phyloP scores from a whole-genome alignment of 176 grass and related monocot genomes.

The Bonia amplexicaulis region DNA sequence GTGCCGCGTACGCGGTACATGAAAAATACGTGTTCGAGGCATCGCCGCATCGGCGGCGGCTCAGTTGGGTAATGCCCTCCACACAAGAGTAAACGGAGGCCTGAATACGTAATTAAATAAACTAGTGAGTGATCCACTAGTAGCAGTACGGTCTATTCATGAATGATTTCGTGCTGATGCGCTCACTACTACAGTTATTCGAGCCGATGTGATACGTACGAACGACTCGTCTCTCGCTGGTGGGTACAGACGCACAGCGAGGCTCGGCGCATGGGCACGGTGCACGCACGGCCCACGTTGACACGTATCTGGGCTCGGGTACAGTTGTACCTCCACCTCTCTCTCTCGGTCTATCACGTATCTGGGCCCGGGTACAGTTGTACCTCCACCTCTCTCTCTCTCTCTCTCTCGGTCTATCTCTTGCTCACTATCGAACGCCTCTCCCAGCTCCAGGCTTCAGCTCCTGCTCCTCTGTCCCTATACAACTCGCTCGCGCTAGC shows the following conservation, averaged over 20 bases:
- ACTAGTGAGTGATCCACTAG: too few relatives aligned
- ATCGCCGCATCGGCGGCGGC: too few relatives aligned
- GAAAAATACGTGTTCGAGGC: too few relatives aligned
- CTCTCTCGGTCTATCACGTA: neutral
- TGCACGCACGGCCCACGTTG: conserved; percentile 18
- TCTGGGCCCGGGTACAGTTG: conserved; percentile 17
- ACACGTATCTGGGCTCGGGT: conserved; percentile 11
- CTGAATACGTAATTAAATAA: too few relatives aligned
- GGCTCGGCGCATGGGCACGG: neutral
- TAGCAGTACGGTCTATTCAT: too few relatives aligned
- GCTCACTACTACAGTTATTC: too few relatives aligned
- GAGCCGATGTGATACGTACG: neutral
- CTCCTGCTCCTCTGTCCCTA: neutral
- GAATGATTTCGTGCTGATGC: too few relatives aligned
- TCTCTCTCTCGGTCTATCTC: neutral
- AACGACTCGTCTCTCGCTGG: neutral
- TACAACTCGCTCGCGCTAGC: neutral
- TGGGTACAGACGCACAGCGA: neutral
- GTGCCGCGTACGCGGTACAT: too few relatives aligned
- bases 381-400: neutral
- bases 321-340: conserved; percentile 10
- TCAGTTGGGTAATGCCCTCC: too few relatives aligned
- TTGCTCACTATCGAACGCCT: neutral
- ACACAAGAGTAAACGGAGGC: too few relatives aligned
- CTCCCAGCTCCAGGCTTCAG: neutral